Evolutionary conservation across 257 asterid species (phyloP), one percentile per base, ranked within the genome.

Genomic region (Plantago elongata): DNA sequence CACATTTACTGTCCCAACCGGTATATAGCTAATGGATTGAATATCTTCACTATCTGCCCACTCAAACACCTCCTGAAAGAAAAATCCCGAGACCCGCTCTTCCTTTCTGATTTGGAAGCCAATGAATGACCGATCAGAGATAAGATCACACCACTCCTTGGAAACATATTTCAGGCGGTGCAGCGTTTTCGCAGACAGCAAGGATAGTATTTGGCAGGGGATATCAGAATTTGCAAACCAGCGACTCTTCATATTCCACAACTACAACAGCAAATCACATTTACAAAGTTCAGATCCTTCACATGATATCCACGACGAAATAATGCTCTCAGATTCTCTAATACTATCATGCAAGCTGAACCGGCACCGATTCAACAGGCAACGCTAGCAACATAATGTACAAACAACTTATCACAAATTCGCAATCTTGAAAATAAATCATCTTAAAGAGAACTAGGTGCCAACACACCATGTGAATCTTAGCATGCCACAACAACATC

Each of bases 41-140:
- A 18, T 65, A 47, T 68, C 86, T 50, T 61, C 84, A 51, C 50
- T 38, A 62, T 73, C 79, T 10, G 63, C 14, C 81, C 78, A 74
- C 62, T 67, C 71, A 64, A 59, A 77, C 17, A 64, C 62, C 62
- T 75, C 89, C 60, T 88, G 94, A 73, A 75, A 77, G 83, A 86
- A 86, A 69, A 86, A 80, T 9, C 96, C 95, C 0, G 83, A 29
- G 1, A 71, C 65, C 0, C 79, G 67, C 60, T 82, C 90, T 12
- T 43, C 45, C 15, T 10, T 75, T 71, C 68, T 66, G 52, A 74
- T 13, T 77, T 77, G 94, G 51, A 40, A 22, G 14, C 45, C 16
- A 57, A 78, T 27, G 62, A 85, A 82, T n/a, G 84, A 57, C 14
- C 80, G 83, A 30, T 73, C 75, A 0, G 93, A 80, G 62, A 86